Evolutionary conservation across 441 rosid genomes (phyloP).

Genomic region (Pelargonium australe): DNA sequence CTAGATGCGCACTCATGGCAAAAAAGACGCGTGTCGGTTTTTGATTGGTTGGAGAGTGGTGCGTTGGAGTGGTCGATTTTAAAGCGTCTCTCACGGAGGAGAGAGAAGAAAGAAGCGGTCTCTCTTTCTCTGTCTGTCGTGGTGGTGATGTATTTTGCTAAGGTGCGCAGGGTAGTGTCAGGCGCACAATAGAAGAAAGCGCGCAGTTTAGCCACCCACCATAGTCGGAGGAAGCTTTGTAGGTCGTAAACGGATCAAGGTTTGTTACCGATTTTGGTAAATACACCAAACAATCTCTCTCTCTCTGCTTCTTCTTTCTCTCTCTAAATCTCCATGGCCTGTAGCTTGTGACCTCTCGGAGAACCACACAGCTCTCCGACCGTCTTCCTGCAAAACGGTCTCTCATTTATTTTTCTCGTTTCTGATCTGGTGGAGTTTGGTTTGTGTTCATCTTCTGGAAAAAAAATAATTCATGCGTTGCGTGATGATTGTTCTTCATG

Average conservation of each 20-base stretch:
- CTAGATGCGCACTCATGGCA: background rate
- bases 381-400: too few species aligned
- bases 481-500: conserved; percentile 19
- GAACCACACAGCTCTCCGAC: conserved; percentile 3
- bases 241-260: background rate
- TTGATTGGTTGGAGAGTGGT: background rate
- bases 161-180: too few species aligned
- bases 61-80: background rate
- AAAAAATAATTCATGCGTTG: background rate
- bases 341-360: conserved; percentile 17
- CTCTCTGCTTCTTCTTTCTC: background rate
- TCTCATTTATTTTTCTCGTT: background rate
- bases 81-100: background rate
- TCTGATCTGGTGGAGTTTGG: conserved; percentile 29
- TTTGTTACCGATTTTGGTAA: background rate
- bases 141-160: too few species aligned
- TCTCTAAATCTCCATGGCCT: conserved; percentile 24
- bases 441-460: conserved; percentile 1
- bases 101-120: background rate
- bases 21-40: too few species aligned
- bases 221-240: conserved; percentile 3
- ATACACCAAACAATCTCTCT: background rate
- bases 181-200: background rate
- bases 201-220: conserved; percentile 5
- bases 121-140: too few species aligned